A percentile compares a stretch with the other conserved stretches of the same genome.
These are phyloP conservation scores for Meripilus lineatus DNA, from an alignment of 1,284 basidiomycete genomes.

Conservation along the genomic window DNA sequence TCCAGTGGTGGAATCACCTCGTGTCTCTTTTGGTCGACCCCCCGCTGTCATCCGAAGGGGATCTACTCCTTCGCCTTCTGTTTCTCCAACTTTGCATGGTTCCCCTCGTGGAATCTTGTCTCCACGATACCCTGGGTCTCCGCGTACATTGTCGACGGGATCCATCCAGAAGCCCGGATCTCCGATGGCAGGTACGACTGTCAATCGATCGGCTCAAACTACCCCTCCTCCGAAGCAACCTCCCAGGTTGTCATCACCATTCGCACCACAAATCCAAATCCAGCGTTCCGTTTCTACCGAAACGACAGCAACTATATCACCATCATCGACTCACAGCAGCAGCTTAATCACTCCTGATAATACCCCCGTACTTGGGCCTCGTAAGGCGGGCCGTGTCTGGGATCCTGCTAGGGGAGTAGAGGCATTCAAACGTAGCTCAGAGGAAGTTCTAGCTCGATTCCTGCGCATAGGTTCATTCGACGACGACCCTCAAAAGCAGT, in stretches of 20 bases:
- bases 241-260: constrained; percentile 19
- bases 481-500: constrained; percentile 27
- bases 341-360: constrained; percentile 27
- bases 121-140: constrained; percentile 9
- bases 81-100: too few species aligned
- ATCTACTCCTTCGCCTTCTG: constrained; percentile 1
- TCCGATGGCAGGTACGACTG: constrained; percentile 18
- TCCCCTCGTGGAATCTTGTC: constrained; percentile 6
- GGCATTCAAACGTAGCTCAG: constrained; percentile 75
- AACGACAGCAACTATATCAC: constrained; percentile 31
- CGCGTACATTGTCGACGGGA: constrained; percentile 17
- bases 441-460: constrained; percentile 77
- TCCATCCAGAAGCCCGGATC: constrained; percentile 20
- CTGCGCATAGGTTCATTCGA: constrained; percentile 72
- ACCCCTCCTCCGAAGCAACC: constrained; percentile 16
- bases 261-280: constrained; percentile 21
- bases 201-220: not conserved
- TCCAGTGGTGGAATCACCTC: constrained; percentile 9
- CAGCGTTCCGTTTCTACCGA: constrained; percentile 28
- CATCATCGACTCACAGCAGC: constrained; percentile 45
- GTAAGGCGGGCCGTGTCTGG: constrained; percentile 53
- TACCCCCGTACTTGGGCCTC: constrained; percentile 19
- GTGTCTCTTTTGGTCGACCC: not conserved
- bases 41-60: not conserved
- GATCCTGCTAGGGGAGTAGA: constrained; percentile 78